Evolutionary conservation across 371 early-diverging fungal species (phyloP), one percentile per base, ranked within the genome.

Genomic region (Rhizopus microsporus): DNA sequence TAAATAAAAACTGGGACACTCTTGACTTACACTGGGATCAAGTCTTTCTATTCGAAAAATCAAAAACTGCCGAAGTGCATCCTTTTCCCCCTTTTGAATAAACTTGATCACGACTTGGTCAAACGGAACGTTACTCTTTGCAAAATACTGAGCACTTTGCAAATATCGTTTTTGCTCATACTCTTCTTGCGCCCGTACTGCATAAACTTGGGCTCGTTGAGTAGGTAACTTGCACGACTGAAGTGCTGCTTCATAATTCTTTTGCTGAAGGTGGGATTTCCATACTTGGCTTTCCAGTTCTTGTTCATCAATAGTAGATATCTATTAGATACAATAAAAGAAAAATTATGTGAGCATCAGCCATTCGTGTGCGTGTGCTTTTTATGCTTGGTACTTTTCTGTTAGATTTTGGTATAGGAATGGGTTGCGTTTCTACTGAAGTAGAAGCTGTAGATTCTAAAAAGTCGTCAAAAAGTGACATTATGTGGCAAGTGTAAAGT

Each of bases 51-150:
- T 71, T 69, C 85, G 90, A 64, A 80, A 78, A 6, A 82, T 55
- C 57, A 97, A 68, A 67, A 88, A 97, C 8, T 80, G 77, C 44
- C 88, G 76, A 16, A 97, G 72, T 5, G 94, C 92, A 50, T 84
- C 86, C 1, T 80, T 69, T 43, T 64, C 59, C 34, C 42, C 46
- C 50, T 78, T 78, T 8, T 85, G 86, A 17, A 93, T 82, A 75
- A 97, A 94, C 49, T 90, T 87, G 32, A 95, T 75, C 4, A 84
- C 85, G 1, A 93, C 88, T 54, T 94, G 91, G 61, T 97, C 97
- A 63, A 97, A 94, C 5, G 90, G 81, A 5, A 90, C 80, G 0
- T 82, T 77, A 29, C 88, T 86, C 56, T 90, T 87, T 1, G 96
- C 96, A 80, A 81, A 96, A 66, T 87, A 93, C 38, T 84, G 79